These are phyloP conservation scores for Wallacemonas rigidus DNA, from an alignment of 208 protist genomes.

Conservation along the genomic window DNA sequence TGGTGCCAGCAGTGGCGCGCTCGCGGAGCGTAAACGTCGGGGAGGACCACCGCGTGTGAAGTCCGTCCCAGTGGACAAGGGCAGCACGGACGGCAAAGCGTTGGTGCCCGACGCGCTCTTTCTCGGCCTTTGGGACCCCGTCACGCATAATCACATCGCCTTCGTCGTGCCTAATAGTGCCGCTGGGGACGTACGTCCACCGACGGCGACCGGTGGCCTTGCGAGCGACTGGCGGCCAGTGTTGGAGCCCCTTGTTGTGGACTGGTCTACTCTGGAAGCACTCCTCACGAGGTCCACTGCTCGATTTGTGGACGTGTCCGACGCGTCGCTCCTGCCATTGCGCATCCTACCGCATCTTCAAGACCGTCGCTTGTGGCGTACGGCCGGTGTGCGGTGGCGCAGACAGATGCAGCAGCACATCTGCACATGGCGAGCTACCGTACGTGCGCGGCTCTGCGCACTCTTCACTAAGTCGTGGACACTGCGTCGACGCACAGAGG, in stretches of 20 bases:
- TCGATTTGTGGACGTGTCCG: slow-evolving; percentile 1
- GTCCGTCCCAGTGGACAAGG: not conserved
- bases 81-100: too few relatives aligned
- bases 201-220: slow-evolving; percentile 10
- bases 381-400: not conserved
- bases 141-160: slow-evolving; percentile 45
- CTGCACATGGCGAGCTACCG: not conserved
- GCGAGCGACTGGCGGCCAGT: slow-evolving; percentile 10
- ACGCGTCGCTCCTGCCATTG: not conserved
- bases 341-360: slow-evolving; percentile 6
- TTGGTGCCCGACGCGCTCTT: slow-evolving; percentile 53
- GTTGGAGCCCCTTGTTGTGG: slow-evolving; percentile 22
- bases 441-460: not conserved
- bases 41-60: not conserved
- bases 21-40: not conserved
- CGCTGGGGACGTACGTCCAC: slow-evolving; percentile 8
- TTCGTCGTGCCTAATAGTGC: slow-evolving; percentile 55
- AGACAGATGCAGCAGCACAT: not conserved
- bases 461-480: not conserved
- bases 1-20: too few relatives aligned
- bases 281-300: slow-evolving; percentile 24
- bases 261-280: slow-evolving; percentile 23
- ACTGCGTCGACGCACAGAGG: not conserved
- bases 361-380: not conserved
- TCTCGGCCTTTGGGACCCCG: slow-evolving; percentile 45